Base-by-base conservation (phyloP, 352 stramenopile genomes). In the Globisporangium ultimum region DNA sequence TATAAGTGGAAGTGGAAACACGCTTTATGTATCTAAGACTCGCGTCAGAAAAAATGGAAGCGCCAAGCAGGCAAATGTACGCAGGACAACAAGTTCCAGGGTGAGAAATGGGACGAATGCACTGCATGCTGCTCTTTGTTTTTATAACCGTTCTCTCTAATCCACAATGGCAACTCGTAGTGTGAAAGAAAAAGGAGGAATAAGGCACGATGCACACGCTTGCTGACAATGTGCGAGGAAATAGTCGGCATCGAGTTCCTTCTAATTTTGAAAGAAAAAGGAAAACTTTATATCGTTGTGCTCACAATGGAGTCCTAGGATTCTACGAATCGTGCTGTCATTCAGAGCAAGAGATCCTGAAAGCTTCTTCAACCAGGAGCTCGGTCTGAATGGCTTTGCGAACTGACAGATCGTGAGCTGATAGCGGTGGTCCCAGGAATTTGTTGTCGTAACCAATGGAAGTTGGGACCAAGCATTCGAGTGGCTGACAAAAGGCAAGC, bases 311-410 rank as follows among this genome's bases (percentile, higher is more conserved):
- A 6, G 40, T n/a, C 7, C 40, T 45, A 2, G 40, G 13, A 22
- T 10, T 36, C 3, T 36, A 48, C n/a, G 51, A 28, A 53, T 41
- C 14, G n/a, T 60, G 32, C n/a, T 38, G 28, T 28, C 2, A 28
- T 28, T 43, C 38, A 43, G 10, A 12, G 1, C 8, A 17, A 43
- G 3, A 43, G 38, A 41, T 41, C 36, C 12, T 17, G 32, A 70
- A 54, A 3, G 53, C 43, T 18, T 72, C 52, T 22, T 76, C 56
- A 4, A 57, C 70, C 11, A 74, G 50, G 11, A 81, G 56, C 24
- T 68, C 61, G 8, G 63, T 53, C 45, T 81, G 67, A 18, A 82
- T 69, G 11, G 67, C 64, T 48, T 73, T 64, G 9, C 70, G 70
- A 32, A 76, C 64, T 1, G 65, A 66, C 1, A 70, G 38, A 42